Conservation (phyloP, 345 rosid genomes). For the Lagerstroemia speciosa region DNA sequence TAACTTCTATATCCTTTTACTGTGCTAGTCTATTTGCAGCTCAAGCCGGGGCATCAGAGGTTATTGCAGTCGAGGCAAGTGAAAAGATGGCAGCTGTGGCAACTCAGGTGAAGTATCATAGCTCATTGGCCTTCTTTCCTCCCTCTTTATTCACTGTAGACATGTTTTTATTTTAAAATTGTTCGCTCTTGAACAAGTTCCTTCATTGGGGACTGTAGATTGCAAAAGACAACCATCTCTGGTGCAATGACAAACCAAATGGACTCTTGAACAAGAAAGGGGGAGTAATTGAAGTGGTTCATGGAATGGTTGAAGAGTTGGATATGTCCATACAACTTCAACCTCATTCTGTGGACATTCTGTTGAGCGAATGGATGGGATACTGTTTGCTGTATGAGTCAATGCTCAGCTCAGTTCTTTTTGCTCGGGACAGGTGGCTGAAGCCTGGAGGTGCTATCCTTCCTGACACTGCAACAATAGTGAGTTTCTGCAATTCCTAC, state of each 20-base stretch:
- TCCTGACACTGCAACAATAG: conserved; percentile 92
- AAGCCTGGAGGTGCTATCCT: conserved; percentile 98
- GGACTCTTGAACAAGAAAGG: conserved; percentile 12
- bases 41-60: conserved; percentile 87
- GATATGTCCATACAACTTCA: conserved; percentile 47
- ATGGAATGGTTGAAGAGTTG: conserved; percentile 80
- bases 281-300: conserved; percentile 71
- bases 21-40: conserved; percentile 77
- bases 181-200: not conserved
- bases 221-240: conserved; percentile 68
- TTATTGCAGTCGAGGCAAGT: conserved; percentile 88
- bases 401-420: conserved; percentile 88
- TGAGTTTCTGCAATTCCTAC: conserved; percentile 22
- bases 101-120: conserved; percentile 45
- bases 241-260: conserved; percentile 22
- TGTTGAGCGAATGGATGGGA: conserved; percentile 99
- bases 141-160: not conserved
- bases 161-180: conserved; percentile 9
- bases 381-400: conserved; percentile 90
- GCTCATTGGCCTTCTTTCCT: not conserved
- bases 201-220: conserved; percentile 31
- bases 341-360: conserved; percentile 53
- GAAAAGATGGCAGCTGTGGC: conserved; percentile 93
- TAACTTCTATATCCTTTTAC: conserved; percentile 7
- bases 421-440: conserved; percentile 92